These are phyloP conservation scores for Lepidium africanum DNA, from an alignment of 345 rosid species.

Conservation along the genomic window DNA sequence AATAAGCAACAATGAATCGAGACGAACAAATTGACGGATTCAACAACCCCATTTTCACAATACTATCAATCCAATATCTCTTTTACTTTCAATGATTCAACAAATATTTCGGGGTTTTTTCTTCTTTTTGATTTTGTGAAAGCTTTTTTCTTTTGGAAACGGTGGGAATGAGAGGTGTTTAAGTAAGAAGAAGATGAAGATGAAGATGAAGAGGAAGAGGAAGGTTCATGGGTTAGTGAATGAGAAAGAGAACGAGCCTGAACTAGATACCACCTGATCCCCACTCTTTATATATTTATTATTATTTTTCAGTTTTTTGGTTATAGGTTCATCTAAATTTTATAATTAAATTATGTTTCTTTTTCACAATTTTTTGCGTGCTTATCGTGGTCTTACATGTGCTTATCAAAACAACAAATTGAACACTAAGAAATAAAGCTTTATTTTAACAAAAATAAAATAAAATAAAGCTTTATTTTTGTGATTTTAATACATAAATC, in stretches of 20 bases:
- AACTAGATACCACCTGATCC: conserved; percentile 31
- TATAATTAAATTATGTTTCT: background rate
- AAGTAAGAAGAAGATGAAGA: conserved; percentile 25
- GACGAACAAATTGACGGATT: background rate
- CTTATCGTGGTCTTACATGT: conserved; percentile 24
- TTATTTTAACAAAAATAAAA: no score
- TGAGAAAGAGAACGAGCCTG: conserved; percentile 19
- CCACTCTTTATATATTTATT: background rate
- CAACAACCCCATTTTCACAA: conserved; percentile 6
- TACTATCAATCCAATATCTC: background rate
- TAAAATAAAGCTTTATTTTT: no score
- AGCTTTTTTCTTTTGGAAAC: background rate
- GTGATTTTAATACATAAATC: no score
- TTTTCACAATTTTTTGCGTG: background rate
- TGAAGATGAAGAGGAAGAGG: conserved; percentile 1
- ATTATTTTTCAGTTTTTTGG: background rate
- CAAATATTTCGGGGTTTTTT: background rate
- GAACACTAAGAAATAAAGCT: background rate
- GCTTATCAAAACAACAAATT: conserved; percentile 9
- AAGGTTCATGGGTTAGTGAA: conserved; percentile 20
- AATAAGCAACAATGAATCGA: conserved; percentile 6
- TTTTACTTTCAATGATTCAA: background rate
- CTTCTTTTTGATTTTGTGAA: background rate
- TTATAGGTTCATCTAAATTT: background rate
- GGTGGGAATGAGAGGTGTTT: conserved; percentile 17